These are phyloP conservation scores for Kluyveromyces wickerhamii DNA, from an alignment of 805 yeast species.

Conservation along the genomic window DNA sequence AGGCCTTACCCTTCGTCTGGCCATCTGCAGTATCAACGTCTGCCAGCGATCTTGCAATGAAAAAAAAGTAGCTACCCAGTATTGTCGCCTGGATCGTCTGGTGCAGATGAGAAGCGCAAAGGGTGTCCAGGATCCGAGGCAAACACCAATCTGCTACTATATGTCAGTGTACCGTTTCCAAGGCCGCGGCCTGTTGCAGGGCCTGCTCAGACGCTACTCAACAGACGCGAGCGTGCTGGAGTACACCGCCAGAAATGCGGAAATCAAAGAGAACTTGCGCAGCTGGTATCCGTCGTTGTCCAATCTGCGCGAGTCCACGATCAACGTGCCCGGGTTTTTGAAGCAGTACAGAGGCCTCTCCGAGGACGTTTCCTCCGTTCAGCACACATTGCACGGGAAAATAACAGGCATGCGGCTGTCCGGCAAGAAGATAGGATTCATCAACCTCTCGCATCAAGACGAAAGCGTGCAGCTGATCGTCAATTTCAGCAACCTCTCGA, in stretches of 20 bases:
- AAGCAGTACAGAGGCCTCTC: conserved; percentile 6
- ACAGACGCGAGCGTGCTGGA: conserved; percentile 18
- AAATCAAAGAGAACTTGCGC: conserved; percentile 10
- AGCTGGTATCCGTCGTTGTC: conserved; percentile 25
- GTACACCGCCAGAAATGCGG: conserved; percentile 16
- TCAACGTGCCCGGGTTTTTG: conserved; percentile 12
- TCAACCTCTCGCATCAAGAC: conserved; percentile 16
- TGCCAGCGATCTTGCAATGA: too few relatives aligned
- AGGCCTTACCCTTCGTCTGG: too few relatives aligned
- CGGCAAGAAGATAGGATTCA: conserved; percentile 29
- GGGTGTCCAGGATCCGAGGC: too few relatives aligned
- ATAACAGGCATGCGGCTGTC: conserved; percentile 24
- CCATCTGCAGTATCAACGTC: too few relatives aligned
- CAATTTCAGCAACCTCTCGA: conserved; percentile 13
- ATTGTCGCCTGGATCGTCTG: too few relatives aligned
- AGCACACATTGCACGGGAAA: conserved; percentile 17
- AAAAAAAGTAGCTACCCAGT: too few relatives aligned
- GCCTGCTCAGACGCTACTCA: neutral
- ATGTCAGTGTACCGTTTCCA: too few relatives aligned
- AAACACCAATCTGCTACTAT: too few relatives aligned
- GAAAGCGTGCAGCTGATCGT: conserved; percentile 19
- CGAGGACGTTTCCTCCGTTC: conserved; percentile 4
- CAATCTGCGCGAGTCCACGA: conserved; percentile 8
- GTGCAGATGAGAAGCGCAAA: too few relatives aligned
- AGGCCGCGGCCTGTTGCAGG: too few relatives aligned